Percentiles rank a stretch among this genome's conserved stretches.
Conservation (phyloP, 2,329 filamentous ascomycete species). For the Pseudopyrenochaeta lycopersici region DNA sequence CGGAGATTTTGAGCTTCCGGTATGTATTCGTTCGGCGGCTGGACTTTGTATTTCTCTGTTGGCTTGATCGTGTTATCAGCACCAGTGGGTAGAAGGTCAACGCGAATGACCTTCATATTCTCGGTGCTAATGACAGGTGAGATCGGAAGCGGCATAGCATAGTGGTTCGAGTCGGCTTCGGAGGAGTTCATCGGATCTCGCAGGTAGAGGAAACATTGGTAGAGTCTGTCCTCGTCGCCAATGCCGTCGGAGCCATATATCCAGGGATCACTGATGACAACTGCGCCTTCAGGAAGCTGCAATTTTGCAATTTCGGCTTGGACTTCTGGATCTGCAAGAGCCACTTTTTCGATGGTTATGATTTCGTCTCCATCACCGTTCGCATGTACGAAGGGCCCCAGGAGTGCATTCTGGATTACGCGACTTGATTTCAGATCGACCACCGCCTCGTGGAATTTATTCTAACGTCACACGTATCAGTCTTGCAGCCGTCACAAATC, state of each 20-base stretch:
- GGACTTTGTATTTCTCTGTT: constrained; percentile 65
- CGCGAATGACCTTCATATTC: constrained; percentile 71
- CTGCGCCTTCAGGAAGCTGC: constrained; percentile 65
- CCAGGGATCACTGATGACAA: constrained; percentile 71
- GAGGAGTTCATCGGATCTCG: constrained; percentile 67
- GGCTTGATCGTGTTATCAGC: constrained; percentile 66
- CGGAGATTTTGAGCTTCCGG: constrained; percentile 69
- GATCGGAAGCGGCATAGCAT: constrained; percentile 72
- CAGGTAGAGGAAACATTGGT: constrained; percentile 74
- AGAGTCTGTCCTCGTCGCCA: constrained; percentile 59
- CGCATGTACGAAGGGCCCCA: constrained; percentile 66
- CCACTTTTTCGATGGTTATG: constrained; percentile 64
- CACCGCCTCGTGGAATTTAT: constrained; percentile 69
- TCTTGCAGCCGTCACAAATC: not conserved
- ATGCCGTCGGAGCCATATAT: constrained; percentile 70
- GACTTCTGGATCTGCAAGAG: constrained; percentile 64
- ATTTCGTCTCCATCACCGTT: constrained; percentile 69
- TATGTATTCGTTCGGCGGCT: constrained; percentile 71
- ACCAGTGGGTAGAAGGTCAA: constrained; percentile 75
- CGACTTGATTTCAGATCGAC: constrained; percentile 62
- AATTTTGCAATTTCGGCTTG: constrained; percentile 68
- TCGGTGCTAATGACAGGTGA: constrained; percentile 72
- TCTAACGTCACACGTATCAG: constrained; percentile 49
- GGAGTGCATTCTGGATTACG: constrained; percentile 66
- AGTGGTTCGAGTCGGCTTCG: constrained; percentile 73